Base-by-base conservation (phyloP, 176 grass and related monocot genomes). In the Oryza glumipatula region DNA sequence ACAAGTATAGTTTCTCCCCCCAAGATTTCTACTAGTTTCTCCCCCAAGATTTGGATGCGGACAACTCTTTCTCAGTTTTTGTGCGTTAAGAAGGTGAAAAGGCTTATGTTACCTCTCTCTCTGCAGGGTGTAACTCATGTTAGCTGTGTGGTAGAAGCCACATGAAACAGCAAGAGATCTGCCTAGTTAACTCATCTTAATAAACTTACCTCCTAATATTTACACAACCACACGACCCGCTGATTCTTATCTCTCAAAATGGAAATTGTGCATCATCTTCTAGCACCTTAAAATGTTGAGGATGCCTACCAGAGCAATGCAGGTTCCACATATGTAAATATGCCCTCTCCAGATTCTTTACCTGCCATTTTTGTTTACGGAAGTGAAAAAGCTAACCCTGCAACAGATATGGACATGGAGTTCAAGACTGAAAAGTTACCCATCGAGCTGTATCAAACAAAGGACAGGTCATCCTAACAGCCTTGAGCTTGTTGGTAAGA, bases 321-420 rank as follows among this genome's bases (percentile, higher is more conserved):
- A 94, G 81, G 72, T 82, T 84, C 94, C 94, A 94, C 91, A 97
- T 94, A 65, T 94, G 90, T 74, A 88, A 92, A 69, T 97, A 97
- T 45, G 94, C 89, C 83, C 91, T 92, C 24, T 94, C 94, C 73
- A 97, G 76, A 90, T 74, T 74, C 45, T 13, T 68, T 58, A 88
- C 91, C 91, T 88, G 88, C 49, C 72, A 87, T 23, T 64, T 77
- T 97, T 92, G 36, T 23, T 60, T 26, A 94, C 76, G 2, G 11
- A 61, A 84, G 67, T 77, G 33, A 76, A 56, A 56, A 54, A 12
- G 7, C 9, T 36, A 76, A 17, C 46, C 48, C 16, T 56, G 1
- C 2, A 56, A 35, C 14, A 76, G 48, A 52, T 56, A 36, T n/a
- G 30, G 73, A 75, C 56, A 76, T 36, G 26, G 9, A 76, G 16